Evolutionary conservation across 768 basidiomycete species (phyloP), one percentile per base, ranked within the genome.

Genomic region (Suillus fuscotomentosus): DNA sequence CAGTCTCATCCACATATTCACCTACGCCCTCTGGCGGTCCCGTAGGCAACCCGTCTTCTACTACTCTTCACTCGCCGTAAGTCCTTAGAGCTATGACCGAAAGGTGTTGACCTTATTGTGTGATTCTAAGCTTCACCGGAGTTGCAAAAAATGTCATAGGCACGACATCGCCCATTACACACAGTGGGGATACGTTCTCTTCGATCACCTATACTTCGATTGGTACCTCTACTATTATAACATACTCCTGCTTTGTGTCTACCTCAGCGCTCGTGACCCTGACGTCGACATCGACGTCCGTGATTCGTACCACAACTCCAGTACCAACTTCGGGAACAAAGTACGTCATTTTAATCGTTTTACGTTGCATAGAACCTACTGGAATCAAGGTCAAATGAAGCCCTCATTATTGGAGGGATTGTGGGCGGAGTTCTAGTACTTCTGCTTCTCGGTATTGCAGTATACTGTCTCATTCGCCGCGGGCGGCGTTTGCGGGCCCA

Each of bases 321-420:
- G 24, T 60, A 3, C 47, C 60, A 9, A n/a, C 13, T 5, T 48
- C 63, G 17, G 34, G 14, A 41, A 5, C 45, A 14, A 64, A 48
- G 63, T 64, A 50, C 38, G 63, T 24, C 5, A 50, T 15, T 60
- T 34, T 17, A 27, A 27, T 10, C 24, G 6, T 27, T 14, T 51
- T 14, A 38, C 13, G 38, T 47, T 34, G 17, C 36, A 61, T 41
- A n/a, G 41, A 27, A 50, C 45, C 15, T 6, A 24, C 38, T 2
- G 24, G 13, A 5, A 27, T 64, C 13, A 50, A 62, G 39, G 38
- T 53, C 61, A 42, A 50, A 51, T 34, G 20, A 64, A 60, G 60
- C 17, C 15, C 22, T 45, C 13, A 38, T 65, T 39, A 62, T 65
- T 56, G 65, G 55, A 24, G 65, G 65, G 6, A 10, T 63, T 43